Percentiles rank a stretch among this genome's conserved stretches.
phyloP scores from a whole-genome alignment of 2,329 filamentous ascomycete genomes.

The Pyricularia sp. region DNA sequence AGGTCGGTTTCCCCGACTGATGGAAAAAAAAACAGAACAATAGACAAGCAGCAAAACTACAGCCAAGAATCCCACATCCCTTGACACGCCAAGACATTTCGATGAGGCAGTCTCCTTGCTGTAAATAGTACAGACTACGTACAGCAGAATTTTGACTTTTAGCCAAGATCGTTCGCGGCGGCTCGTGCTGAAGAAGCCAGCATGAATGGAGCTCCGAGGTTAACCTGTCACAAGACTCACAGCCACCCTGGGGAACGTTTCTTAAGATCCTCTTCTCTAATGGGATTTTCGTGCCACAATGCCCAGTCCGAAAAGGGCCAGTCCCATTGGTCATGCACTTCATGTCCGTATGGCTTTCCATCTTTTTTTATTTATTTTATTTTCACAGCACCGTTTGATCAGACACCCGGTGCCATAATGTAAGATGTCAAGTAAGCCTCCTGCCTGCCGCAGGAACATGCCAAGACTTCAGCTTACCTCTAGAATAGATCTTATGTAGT shows the following conservation, averaged over 20 bases:
- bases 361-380: not conserved
- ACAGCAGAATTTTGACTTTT: not conserved
- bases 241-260: not conserved
- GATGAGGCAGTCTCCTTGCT: not conserved
- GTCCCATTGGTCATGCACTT: not conserved
- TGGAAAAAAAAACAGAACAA: not conserved
- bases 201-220: not conserved
- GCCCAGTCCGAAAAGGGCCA: not conserved
- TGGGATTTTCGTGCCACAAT: not conserved
- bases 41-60: not conserved
- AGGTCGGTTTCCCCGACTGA: not conserved
- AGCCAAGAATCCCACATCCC: not conserved
- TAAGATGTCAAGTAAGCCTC: not conserved
- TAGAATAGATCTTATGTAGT: no score
- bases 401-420: not conserved
- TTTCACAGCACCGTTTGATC: not conserved
- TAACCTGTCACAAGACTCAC: not conserved
- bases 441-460: not conserved
- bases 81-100: not conserved
- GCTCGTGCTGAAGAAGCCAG: not conserved
- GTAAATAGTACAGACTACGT: not conserved
- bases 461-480: not conserved
- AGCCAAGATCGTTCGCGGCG: not conserved
- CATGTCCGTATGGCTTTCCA: not conserved
- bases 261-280: not conserved